Conservation (phyloP, 805 yeast genomes). For the Saturnispora diversa region DNA sequence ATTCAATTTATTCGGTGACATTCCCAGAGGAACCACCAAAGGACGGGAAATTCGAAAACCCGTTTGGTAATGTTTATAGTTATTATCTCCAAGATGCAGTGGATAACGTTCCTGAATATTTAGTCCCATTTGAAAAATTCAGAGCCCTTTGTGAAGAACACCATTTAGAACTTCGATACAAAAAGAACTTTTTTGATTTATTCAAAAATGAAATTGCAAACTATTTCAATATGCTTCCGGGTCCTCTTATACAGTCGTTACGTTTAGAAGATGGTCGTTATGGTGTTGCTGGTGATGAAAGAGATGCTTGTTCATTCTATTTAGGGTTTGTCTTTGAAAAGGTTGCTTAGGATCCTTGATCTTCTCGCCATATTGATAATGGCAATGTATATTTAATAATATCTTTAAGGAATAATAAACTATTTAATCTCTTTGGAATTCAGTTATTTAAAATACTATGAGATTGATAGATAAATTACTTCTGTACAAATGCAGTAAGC, state of each 20-base stretch:
- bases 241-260: slow-evolving; percentile 55
- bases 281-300: slow-evolving; percentile 84
- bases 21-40: slow-evolving; percentile 75
- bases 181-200: slow-evolving; percentile 72
- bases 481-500: too few species aligned
- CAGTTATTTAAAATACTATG: too few species aligned
- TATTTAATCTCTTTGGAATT: too few species aligned
- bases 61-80: slow-evolving; percentile 77
- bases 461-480: too few species aligned
- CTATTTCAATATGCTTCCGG: slow-evolving; percentile 51
- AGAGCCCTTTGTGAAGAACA: slow-evolving; percentile 78
- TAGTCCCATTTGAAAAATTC: slow-evolving; percentile 87
- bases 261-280: slow-evolving; percentile 69
- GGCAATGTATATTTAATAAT: not conserved
- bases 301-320: slow-evolving; percentile 82
- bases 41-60: slow-evolving; percentile 62
- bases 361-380: too few species aligned
- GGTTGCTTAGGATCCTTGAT: slow-evolving; percentile 3
- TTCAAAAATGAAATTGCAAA: slow-evolving; percentile 72
- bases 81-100: slow-evolving; percentile 88
- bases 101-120: slow-evolving; percentile 93
- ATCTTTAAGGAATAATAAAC: not conserved
- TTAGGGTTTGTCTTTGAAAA: slow-evolving; percentile 70
- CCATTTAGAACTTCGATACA: slow-evolving; percentile 62
- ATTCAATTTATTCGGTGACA: slow-evolving; percentile 69